Percentiles rank a stretch among this genome's conserved stretches.
These are phyloP conservation scores for Jimgerdemannia lactiflua DNA, from an alignment of 192 early-diverging fungal genomes.

Conservation along the genomic window DNA sequence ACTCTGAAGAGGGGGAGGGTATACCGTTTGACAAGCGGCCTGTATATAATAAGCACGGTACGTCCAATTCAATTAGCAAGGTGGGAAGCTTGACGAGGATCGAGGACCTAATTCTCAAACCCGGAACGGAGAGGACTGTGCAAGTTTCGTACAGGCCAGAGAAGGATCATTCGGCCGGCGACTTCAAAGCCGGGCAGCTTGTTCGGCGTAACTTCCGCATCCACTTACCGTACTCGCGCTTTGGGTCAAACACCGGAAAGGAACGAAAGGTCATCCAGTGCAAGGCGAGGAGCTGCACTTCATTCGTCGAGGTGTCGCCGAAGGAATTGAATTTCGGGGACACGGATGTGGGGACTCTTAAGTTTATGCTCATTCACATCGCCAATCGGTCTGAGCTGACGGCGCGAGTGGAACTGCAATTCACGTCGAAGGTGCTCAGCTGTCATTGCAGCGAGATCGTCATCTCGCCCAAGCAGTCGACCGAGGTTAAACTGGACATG, in stretches of 20 bases:
- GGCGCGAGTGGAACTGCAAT: slow-evolving; percentile 79
- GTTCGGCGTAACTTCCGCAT: slow-evolving; percentile 67
- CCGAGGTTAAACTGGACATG: slow-evolving; percentile 86
- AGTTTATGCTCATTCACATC: slow-evolving; percentile 79
- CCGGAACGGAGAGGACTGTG: slow-evolving; percentile 80
- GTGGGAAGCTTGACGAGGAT: slow-evolving; percentile 50
- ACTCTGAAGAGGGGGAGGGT: background rate
- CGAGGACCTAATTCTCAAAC: slow-evolving; percentile 84
- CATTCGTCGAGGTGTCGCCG: slow-evolving; percentile 86
- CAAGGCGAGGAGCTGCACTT: slow-evolving; percentile 88
- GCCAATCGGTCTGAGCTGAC: slow-evolving; percentile 85
- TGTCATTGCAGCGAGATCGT: slow-evolving; percentile 66
- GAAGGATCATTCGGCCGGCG: slow-evolving; percentile 54
- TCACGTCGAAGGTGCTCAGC: slow-evolving; percentile 92
- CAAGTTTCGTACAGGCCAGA: slow-evolving; percentile 78
- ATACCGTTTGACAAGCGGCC: background rate
- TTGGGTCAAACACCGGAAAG: slow-evolving; percentile 32
- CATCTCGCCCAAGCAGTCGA: slow-evolving; percentile 75
- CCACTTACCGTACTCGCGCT: slow-evolving; percentile 55
- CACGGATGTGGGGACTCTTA: slow-evolving; percentile 91
- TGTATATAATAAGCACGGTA: background rate
- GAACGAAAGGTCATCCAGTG: slow-evolving; percentile 86
- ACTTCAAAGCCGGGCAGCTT: slow-evolving; percentile 73
- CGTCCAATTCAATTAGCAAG: slow-evolving; percentile 29
- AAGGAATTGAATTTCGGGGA: slow-evolving; percentile 90